A percentile compares a stretch with the other conserved stretches of the same genome.
These are phyloP conservation scores for Trichoderma hamatum DNA, from an alignment of 2,329 filamentous ascomycete species.

Conservation along the genomic window DNA sequence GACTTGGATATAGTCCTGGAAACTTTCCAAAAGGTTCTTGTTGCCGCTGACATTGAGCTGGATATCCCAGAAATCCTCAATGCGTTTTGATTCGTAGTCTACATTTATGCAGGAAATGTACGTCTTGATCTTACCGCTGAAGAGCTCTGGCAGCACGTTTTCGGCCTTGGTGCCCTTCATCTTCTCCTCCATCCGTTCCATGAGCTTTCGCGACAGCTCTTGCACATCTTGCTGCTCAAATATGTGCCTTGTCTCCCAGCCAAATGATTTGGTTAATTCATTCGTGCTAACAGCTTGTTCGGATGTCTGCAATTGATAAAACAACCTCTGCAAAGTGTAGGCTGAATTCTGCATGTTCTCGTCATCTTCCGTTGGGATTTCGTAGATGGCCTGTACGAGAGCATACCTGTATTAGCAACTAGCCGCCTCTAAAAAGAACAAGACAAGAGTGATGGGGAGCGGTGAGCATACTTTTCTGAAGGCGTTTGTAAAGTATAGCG, in stretches of 20 bases:
- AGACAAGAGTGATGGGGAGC: not conserved
- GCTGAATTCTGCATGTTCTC: conserved; percentile 83
- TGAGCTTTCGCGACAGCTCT: conserved; percentile 91
- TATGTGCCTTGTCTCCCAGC: conserved; percentile 96
- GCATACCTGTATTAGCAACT: conserved; percentile 27
- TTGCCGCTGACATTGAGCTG: conserved; percentile 96
- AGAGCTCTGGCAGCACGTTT: conserved; percentile 85
- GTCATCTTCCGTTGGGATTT: conserved; percentile 90
- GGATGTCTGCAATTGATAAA: conserved; percentile 92
- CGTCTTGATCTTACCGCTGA: conserved; percentile 97
- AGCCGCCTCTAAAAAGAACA: not conserved
- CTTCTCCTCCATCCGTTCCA: conserved; percentile 94
- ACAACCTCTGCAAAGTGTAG: conserved; percentile 89
- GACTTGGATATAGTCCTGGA: conserved; percentile 93
- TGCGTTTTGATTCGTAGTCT: conserved; percentile 90
- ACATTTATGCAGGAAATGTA: conserved; percentile 99
- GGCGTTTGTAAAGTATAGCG: conserved; percentile 83
- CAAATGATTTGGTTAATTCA: conserved; percentile 94
- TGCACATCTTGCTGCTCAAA: conserved; percentile 99
- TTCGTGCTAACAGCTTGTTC: conserved; percentile 82
- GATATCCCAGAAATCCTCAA: conserved; percentile 99
- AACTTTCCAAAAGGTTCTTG: conserved; percentile 89
- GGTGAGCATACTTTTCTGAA: conserved; percentile 75
- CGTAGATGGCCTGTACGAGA: conserved; percentile 78
- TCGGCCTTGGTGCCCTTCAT: conserved; percentile 97